These are phyloP conservation scores for Drechslerella dactyloides DNA, from an alignment of 2,329 filamentous ascomycete genomes.

Conservation along the genomic window DNA sequence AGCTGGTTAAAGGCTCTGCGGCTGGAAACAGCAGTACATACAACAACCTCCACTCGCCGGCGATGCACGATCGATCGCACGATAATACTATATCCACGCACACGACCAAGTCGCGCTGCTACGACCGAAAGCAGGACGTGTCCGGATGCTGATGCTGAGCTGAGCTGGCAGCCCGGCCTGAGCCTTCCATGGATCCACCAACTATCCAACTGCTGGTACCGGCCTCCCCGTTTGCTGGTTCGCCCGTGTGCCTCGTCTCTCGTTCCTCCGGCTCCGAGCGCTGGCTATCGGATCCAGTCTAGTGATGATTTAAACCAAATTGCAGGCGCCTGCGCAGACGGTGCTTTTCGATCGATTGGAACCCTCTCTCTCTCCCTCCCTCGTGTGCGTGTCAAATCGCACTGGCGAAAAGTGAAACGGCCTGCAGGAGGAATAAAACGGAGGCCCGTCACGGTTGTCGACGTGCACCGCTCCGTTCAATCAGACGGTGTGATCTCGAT, in stretches of 20 bases:
- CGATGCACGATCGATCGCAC: no score
- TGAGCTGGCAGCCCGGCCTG: background rate
- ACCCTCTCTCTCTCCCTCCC: background rate
- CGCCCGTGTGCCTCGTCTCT: background rate
- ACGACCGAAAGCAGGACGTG: background rate
- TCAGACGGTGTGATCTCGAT: background rate
- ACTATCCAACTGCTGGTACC: slow-evolving; percentile 9
- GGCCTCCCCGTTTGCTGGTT: slow-evolving; percentile 6
- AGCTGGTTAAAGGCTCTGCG: no score
- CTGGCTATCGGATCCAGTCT: background rate
- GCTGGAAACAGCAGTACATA: no score
- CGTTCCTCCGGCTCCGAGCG: slow-evolving; percentile 11
- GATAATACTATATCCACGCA: no score
- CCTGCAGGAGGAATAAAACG: background rate
- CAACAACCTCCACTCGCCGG: no score
- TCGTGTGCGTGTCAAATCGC: background rate
- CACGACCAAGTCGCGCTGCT: no score
- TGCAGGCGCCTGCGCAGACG: slow-evolving; percentile 1
- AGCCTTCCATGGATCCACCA: background rate
- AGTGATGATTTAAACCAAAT: no score
- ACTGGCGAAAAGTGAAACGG: background rate
- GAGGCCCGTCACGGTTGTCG: no score
- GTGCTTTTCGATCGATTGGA: background rate
- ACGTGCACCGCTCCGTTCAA: no score
- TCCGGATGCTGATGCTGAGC: background rate